Evolutionary conservation across 78 protist species (phyloP).

Genomic region (Dictyostelium purpureum): DNA sequence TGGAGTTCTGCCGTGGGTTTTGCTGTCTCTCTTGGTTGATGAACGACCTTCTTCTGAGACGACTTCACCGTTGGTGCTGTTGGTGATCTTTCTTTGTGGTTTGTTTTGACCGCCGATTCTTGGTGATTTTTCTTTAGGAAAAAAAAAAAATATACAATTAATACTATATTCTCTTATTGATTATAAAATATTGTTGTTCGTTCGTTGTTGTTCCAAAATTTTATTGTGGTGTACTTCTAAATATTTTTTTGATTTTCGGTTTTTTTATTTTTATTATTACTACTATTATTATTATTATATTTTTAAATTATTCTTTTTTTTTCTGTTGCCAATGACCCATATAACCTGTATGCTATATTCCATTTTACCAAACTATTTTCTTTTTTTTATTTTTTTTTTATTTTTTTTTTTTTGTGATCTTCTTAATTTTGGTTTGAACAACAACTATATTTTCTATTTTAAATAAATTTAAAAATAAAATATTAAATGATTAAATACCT

Average conservation of each 20-base stretch:
- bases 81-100: neutral
- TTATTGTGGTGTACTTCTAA: no score
- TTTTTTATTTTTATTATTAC: neutral
- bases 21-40: conserved; percentile 51
- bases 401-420: no score
- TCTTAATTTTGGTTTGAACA: no score
- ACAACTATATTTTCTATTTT: no score
- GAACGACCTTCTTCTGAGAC: conserved; percentile 2
- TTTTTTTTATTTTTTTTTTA: no score
- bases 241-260: no score
- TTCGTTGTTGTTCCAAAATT: neutral
- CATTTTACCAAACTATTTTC: no score
- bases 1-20: conserved; percentile 18
- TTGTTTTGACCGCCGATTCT: neutral
- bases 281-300: neutral
- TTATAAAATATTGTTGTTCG: no score
- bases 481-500: neutral
- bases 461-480: no score
- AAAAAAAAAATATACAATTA: neutral
- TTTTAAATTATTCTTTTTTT: neutral
- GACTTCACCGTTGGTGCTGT: neutral
- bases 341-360: no score
- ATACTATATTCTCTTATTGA: no score
- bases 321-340: no score
- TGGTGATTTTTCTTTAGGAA: conserved; percentile 31